phyloP scores from a whole-genome alignment of 1,139 yeast species.

The Yamadazyma buinensis region DNA sequence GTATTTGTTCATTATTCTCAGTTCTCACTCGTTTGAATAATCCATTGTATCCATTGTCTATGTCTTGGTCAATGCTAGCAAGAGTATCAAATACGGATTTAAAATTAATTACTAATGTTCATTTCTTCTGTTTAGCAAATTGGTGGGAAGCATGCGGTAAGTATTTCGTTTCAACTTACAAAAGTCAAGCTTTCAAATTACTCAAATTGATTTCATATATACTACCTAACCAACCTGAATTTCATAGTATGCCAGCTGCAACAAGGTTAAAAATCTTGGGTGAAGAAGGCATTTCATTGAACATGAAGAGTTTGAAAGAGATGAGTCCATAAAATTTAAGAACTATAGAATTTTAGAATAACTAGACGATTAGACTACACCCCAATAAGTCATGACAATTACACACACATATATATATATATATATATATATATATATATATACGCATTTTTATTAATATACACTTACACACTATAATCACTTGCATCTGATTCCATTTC shows the following conservation, averaged over 20 bases:
- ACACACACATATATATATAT: too few relatives aligned
- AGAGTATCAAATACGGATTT: slow-evolving; percentile 59
- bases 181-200: slow-evolving; percentile 67
- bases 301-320: slow-evolving; percentile 47
- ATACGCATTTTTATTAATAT: slow-evolving; percentile 1
- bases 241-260: slow-evolving; percentile 63
- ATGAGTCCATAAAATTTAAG: slow-evolving; percentile 32
- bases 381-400: too few relatives aligned
- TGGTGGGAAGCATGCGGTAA: slow-evolving; percentile 91
- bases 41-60: slow-evolving; percentile 20
- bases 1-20: slow-evolving; percentile 78
- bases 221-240: slow-evolving; percentile 28
- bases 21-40: slow-evolving; percentile 53
- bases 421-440: too few relatives aligned
- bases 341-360: too few relatives aligned
- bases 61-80: slow-evolving; percentile 78
- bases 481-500: too few relatives aligned
- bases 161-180: slow-evolving; percentile 54
- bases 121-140: slow-evolving; percentile 66
- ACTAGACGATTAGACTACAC: too few relatives aligned
- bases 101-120: slow-evolving; percentile 56
- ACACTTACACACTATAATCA: too few relatives aligned
- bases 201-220: slow-evolving; percentile 28
- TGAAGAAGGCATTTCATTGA: slow-evolving; percentile 63
- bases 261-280: slow-evolving; percentile 71